phyloP scores from a whole-genome alignment of 2,329 filamentous ascomycete genomes.

The Ceratocystis alfenasii region DNA sequence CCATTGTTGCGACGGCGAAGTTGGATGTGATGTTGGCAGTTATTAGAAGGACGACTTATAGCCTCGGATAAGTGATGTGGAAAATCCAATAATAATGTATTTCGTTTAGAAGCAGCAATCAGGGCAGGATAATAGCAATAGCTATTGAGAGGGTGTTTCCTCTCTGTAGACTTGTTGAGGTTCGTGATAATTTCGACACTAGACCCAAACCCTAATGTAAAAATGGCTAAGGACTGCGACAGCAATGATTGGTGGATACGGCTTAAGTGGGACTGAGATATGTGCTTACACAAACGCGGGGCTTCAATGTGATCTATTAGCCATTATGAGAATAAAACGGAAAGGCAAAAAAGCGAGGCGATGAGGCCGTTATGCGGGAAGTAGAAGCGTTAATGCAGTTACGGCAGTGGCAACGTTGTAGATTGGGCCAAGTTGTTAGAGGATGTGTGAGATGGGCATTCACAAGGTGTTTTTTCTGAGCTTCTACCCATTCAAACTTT shows the following conservation, averaged over 20 bases:
- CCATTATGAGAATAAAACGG: no score
- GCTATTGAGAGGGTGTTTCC: background rate
- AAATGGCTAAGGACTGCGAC: background rate
- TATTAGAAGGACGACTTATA: background rate
- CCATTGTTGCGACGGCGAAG: slow-evolving; percentile 35
- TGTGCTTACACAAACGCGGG: no score
- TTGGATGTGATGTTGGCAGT: background rate
- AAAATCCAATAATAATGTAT: no score
- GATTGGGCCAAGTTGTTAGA: background rate
- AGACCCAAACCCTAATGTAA: slow-evolving; percentile 1
- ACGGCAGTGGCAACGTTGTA: background rate
- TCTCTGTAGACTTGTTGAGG: background rate
- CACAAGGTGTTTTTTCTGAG: background rate
- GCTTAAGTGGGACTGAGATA: background rate
- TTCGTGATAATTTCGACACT: background rate
- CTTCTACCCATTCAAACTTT: background rate
- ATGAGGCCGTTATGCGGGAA: background rate
- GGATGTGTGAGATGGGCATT: background rate
- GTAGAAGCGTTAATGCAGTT: background rate
- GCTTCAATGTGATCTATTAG: no score
- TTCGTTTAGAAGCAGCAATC: no score
- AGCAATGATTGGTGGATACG: background rate
- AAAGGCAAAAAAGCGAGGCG: background rate
- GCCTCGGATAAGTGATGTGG: no score
- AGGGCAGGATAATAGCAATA: no score